phyloP scores from a whole-genome alignment of 2,329 filamentous ascomycete genomes.

The Botrytis galanthina region DNA sequence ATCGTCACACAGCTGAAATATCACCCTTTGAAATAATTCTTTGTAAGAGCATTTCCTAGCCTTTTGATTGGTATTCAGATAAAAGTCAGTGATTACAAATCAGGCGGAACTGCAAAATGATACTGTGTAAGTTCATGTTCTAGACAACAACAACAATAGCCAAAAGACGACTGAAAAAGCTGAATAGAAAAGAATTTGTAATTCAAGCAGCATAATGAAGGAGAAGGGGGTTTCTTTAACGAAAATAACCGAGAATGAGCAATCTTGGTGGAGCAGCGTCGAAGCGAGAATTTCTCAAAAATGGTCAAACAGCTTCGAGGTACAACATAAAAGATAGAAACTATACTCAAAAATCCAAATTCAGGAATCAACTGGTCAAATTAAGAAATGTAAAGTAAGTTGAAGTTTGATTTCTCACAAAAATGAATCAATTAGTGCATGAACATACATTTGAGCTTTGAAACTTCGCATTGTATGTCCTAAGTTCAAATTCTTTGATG shows the following conservation, averaged over 20 bases:
- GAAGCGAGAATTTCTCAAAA: background rate
- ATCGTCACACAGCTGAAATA: background rate
- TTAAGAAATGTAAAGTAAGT: fast-evolving
- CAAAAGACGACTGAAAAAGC: background rate
- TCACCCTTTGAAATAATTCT: background rate
- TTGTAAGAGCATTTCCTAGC: background rate
- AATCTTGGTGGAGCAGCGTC: background rate
- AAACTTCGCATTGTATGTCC: too few relatives aligned
- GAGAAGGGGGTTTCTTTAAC: background rate
- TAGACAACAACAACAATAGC: background rate
- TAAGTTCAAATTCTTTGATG: background rate
- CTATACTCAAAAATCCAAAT: background rate
- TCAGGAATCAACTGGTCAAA: background rate
- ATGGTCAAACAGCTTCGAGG: background rate
- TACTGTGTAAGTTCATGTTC: background rate
- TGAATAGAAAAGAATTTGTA: fast-evolving
- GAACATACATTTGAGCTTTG: too few relatives aligned
- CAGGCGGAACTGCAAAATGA: background rate
- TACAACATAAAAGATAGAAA: background rate
- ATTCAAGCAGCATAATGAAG: background rate
- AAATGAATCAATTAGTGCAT: background rate
- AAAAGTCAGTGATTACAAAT: background rate
- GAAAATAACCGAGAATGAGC: background rate
- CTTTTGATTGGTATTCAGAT: background rate
- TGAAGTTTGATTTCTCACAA: background rate